phyloP scores from a whole-genome alignment of 495 filamentous ascomycete genomes.

The Paragyromitra xinjiangensis region DNA sequence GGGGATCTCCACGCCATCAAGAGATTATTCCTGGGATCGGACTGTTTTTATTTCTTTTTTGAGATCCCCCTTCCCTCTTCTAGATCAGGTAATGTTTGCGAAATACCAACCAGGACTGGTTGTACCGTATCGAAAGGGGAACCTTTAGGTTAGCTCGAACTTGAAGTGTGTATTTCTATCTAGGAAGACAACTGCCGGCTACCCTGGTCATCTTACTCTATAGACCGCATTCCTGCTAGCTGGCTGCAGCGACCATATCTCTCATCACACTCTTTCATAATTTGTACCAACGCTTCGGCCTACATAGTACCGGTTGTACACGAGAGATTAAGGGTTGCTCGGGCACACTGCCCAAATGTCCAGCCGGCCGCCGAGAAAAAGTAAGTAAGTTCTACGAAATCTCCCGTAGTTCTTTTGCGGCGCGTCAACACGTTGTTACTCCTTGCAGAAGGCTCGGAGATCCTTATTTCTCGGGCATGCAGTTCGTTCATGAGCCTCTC shows the following conservation, averaged over 20 bases:
- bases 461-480: slow-evolving; percentile 27
- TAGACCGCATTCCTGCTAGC: not conserved
- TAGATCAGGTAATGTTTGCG: slow-evolving; percentile 1
- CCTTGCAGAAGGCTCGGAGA: slow-evolving; percentile 38
- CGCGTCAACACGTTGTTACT: slow-evolving; percentile 39
- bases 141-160: slow-evolving; percentile 20
- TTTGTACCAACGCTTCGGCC: slow-evolving; percentile 22
- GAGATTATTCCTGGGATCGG: slow-evolving; percentile 5
- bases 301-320: slow-evolving; percentile 16
- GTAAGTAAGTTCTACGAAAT: slow-evolving; percentile 6
- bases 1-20: slow-evolving; percentile 6
- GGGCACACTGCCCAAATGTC: not conserved
- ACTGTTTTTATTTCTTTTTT: slow-evolving; percentile 1
- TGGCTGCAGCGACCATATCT: slow-evolving; percentile 10
- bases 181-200: slow-evolving; percentile 36
- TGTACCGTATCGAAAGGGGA: slow-evolving; percentile 14
- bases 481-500: slow-evolving; percentile 17
- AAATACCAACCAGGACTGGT: slow-evolving; percentile 12
- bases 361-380: not conserved
- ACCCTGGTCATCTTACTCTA: slow-evolving; percentile 18
- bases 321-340: slow-evolving; percentile 11
- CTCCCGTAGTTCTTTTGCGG: slow-evolving; percentile 18
- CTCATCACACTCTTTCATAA: slow-evolving; percentile 10
- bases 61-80: slow-evolving; percentile 9
- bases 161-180: slow-evolving; percentile 7